Evolutionary conservation across 805 yeast genomes (phyloP).

Genomic region (Lipomyces chichibuensis): DNA sequence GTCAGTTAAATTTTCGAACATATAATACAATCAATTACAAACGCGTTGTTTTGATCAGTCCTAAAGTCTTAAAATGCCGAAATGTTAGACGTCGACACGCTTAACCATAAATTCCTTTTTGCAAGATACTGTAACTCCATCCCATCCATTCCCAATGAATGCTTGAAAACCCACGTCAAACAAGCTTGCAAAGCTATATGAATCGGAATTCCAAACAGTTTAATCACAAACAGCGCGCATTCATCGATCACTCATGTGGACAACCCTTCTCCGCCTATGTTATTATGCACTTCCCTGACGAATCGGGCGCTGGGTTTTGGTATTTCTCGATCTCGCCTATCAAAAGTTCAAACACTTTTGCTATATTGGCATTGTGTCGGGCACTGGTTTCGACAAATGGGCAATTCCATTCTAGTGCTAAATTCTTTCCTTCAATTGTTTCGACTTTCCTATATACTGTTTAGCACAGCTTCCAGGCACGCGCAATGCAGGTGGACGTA

Average conservation of each 20-base stretch:
- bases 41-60: not conserved
- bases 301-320: conserved; percentile 54
- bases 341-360: conserved; percentile 61
- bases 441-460: conserved; percentile 54
- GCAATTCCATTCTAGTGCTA: conserved; percentile 68
- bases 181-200: not conserved
- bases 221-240: not conserved
- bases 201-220: not conserved
- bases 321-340: conserved; percentile 63
- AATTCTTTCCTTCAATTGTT: conserved; percentile 58
- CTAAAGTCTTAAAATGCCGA: not conserved
- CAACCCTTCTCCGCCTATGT: not conserved
- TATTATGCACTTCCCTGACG: conserved; percentile 23
- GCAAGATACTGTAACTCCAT: conserved; percentile 6
- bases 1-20: not conserved
- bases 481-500: conserved; percentile 48
- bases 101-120: not conserved
- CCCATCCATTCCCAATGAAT: conserved; percentile 4
- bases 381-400: conserved; percentile 86
- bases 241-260: not conserved
- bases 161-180: not conserved
- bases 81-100: not conserved
- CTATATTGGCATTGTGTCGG: conserved; percentile 65
- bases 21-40: not conserved
- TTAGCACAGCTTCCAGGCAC: not conserved